Evolutionary conservation across 2,329 filamentous ascomycete species (phyloP).

Genomic region (Talaromyces sp.): DNA sequence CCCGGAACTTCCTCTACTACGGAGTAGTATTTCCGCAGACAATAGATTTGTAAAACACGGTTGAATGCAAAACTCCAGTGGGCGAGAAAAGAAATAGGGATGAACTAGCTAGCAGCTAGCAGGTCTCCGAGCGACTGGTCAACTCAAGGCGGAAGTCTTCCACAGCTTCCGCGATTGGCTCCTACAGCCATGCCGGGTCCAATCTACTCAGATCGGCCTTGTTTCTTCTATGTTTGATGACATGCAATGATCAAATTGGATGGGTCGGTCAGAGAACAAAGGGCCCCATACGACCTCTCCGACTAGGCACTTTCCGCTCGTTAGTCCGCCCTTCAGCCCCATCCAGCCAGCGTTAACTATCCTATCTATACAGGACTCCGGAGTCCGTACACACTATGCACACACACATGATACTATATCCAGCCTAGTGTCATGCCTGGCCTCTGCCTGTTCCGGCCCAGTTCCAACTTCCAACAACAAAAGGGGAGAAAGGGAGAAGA

Average conservation of each 20-base stretch:
- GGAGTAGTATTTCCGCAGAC: conserved; percentile 11
- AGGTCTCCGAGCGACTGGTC: conserved; percentile 15
- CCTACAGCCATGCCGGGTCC: conserved; percentile 1
- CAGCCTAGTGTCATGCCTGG: conserved; percentile 10
- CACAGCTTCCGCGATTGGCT: conserved; percentile 17
- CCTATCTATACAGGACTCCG: not conserved
- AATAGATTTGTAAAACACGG: not conserved
- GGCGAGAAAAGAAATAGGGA: not conserved
- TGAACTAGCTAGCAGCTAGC: conserved; percentile 3
- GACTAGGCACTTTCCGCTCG: conserved; percentile 9
- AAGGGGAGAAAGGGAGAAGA: not conserved
- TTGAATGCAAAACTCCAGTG: not conserved
- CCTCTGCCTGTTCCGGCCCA: conserved; percentile 5
- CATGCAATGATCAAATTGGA: conserved; percentile 7
- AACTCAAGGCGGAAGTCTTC: conserved; percentile 12
- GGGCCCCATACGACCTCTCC: conserved; percentile 14
- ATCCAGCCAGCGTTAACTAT: not conserved
- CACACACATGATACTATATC: conserved; percentile 3
- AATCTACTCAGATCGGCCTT: conserved; percentile 7
- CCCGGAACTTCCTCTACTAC: conserved; percentile 2
- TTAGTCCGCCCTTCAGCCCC: conserved; percentile 8
- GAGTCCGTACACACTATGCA: not conserved
- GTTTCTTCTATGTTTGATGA: conserved; percentile 13
- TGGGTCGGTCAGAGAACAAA: conserved; percentile 4
- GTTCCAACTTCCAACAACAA: conserved; percentile 7